These are phyloP conservation scores for Sugiyamaella castrensis DNA, from an alignment of 1,139 yeast genomes.

Conservation along the genomic window DNA sequence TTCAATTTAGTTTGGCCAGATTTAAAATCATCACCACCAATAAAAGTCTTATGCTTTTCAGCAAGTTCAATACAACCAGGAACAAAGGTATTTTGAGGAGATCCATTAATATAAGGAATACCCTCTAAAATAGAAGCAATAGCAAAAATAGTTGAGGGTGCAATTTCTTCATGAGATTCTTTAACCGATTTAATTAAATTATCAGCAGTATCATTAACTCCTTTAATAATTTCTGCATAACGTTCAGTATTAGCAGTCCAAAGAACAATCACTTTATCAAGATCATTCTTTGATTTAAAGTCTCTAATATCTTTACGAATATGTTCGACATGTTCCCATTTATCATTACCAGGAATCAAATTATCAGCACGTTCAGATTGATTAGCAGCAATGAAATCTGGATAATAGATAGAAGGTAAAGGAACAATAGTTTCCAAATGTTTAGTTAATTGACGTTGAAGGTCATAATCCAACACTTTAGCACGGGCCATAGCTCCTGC, in stretches of 20 bases:
- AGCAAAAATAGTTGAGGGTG: conserved; percentile 91
- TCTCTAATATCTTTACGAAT: conserved; percentile 80
- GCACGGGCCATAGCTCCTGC: conserved; percentile 83
- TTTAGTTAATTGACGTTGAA: conserved; percentile 73
- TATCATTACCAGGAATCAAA: conserved; percentile 64
- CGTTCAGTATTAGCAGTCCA: conserved; percentile 99
- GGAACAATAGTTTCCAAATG: conserved; percentile 66
- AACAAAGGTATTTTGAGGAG: conserved; percentile 96
- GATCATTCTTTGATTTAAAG: conserved; percentile 67
- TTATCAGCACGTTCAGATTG: conserved; percentile 92
- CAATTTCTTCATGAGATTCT: conserved; percentile 73
- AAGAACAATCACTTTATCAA: conserved; percentile 84
- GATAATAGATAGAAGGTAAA: conserved; percentile 83
- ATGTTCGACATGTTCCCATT: conserved; percentile 88
- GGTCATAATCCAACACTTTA: conserved; percentile 78
- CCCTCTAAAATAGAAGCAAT: conserved; percentile 87
- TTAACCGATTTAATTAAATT: conserved; percentile 73
- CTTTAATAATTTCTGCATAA: conserved; percentile 70
- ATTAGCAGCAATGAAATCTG: conserved; percentile 94
- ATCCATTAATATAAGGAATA: conserved; percentile 89
- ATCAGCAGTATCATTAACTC: conserved; percentile 87
- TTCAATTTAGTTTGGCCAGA: conserved; percentile 95
- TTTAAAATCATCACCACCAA: conserved; percentile 97
- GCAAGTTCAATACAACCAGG: conserved; percentile 94
- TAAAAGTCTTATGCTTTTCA: conserved; percentile 68